Evolutionary conservation across 2,329 filamentous ascomycete species (phyloP).

Genomic region (Chaetothyriales sp.): DNA sequence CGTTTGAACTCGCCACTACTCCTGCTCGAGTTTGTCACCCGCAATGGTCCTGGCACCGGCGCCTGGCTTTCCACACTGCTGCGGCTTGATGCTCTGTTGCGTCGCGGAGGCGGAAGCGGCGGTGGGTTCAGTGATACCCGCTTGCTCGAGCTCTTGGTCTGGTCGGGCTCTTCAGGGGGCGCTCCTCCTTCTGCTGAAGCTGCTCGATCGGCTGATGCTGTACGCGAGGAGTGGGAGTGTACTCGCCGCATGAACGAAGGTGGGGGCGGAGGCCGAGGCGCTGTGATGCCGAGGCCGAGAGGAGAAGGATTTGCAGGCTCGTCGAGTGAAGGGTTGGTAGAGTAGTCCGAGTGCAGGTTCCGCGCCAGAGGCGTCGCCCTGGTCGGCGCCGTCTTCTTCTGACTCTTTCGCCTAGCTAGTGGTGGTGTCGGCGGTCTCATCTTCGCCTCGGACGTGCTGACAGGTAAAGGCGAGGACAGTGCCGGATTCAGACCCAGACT

Average conservation of each 20-base stretch:
- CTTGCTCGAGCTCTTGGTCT: slow-evolving; percentile 10
- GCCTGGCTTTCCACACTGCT: slow-evolving; percentile 22
- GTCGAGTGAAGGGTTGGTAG: slow-evolving; percentile 9
- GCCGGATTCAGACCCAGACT: not conserved
- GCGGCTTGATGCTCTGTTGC: slow-evolving; percentile 28
- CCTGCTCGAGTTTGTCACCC: slow-evolving; percentile 1
- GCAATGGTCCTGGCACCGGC: slow-evolving; percentile 9
- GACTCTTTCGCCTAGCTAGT: slow-evolving; percentile 33
- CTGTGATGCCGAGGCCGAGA: slow-evolving; percentile 22
- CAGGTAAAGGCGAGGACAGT: not conserved
- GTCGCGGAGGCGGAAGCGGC: slow-evolving; percentile 33
- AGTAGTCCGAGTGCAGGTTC: slow-evolving; percentile 21
- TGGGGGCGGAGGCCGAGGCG: slow-evolving; percentile 28
- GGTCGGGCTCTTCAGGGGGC: not conserved
- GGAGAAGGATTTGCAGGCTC: slow-evolving; percentile 22
- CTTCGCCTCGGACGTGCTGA: slow-evolving; percentile 21
- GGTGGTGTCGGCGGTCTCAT: slow-evolving; percentile 34
- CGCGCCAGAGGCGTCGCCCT: slow-evolving; percentile 23
- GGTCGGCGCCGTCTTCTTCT: slow-evolving; percentile 24
- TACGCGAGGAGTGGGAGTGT: slow-evolving; percentile 9
- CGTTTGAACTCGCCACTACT: slow-evolving; percentile 1
- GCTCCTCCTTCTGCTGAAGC: slow-evolving; percentile 1
- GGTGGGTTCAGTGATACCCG: slow-evolving; percentile 25
- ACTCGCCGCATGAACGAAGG: slow-evolving; percentile 43
- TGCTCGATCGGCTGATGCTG: slow-evolving; percentile 10